Conservation (phyloP, 495 filamentous ascomycete genomes). For the Neurospora sp. region DNA sequence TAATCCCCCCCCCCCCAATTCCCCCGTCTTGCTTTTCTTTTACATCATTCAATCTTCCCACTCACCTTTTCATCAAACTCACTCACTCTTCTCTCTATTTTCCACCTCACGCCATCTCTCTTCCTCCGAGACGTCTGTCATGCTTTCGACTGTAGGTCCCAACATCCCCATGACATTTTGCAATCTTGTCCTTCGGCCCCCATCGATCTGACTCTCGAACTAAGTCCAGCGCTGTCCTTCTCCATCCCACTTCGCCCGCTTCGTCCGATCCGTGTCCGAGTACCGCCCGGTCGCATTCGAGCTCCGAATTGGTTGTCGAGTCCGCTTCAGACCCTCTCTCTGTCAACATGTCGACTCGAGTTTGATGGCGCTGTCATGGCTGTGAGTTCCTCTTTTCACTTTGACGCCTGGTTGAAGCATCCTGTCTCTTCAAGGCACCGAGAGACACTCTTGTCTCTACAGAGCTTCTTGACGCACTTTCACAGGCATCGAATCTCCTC, state of each 20-base stretch:
- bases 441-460: background rate
- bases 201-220: background rate
- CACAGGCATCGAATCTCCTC: background rate
- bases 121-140: background rate
- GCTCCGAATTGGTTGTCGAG: background rate
- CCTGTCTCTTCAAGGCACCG: background rate
- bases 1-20: background rate
- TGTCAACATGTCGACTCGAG: background rate
- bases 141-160: background rate
- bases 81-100: too few relatives aligned
- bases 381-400: background rate
- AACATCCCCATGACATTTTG: background rate
- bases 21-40: background rate
- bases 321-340: background rate
- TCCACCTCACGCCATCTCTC: too few relatives aligned
- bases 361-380: background rate
- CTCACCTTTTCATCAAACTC: too few relatives aligned
- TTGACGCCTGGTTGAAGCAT: background rate
- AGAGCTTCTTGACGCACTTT: background rate
- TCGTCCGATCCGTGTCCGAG: background rate
- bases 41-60: background rate
- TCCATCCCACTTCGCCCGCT: background rate
- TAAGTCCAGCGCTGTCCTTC: background rate
- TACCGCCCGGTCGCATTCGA: background rate
- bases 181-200: background rate